Conservation (phyloP, 176 grass and related monocot genomes). For the Carex littledalei region DNA sequence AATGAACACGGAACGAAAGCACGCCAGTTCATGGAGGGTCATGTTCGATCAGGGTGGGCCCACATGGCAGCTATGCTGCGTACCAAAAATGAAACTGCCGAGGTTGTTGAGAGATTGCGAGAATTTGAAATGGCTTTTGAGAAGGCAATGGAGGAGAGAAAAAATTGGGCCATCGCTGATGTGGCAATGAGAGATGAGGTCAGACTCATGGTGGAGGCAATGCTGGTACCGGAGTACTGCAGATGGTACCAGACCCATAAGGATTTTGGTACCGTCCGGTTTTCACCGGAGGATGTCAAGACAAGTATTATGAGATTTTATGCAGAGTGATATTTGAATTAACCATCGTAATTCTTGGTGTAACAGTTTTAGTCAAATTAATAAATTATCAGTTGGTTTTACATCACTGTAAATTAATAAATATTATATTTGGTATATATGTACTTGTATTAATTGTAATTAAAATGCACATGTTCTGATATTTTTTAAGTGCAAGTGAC, state of each 20-base stretch:
- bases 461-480: too few species aligned
- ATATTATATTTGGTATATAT: too few species aligned
- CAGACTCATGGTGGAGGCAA: conserved; percentile 21
- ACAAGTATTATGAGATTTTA: conserved; percentile 1
- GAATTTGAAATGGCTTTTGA: not conserved
- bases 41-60: conserved; percentile 42
- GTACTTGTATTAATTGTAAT: too few species aligned
- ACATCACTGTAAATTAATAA: too few species aligned
- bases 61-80: not conserved
- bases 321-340: not conserved
- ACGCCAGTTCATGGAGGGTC: conserved; percentile 29
- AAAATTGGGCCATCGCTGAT: conserved; percentile 52
- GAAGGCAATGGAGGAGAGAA: conserved; percentile 25
- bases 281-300: conserved; percentile 34
- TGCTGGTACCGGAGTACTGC: conserved; percentile 45
- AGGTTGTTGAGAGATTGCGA: conserved; percentile 17
- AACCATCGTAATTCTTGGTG: too few species aligned
- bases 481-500: too few species aligned
- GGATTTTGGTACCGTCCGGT: not conserved
- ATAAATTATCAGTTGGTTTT: too few species aligned
- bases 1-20: conserved; percentile 32
- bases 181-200: conserved; percentile 15
- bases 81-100: not conserved
- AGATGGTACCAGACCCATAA: conserved; percentile 38
- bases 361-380: too few species aligned